These are phyloP conservation scores for Hymenoscyphus fraxineus DNA, from an alignment of 2,329 filamentous ascomycete species.

Conservation along the genomic window DNA sequence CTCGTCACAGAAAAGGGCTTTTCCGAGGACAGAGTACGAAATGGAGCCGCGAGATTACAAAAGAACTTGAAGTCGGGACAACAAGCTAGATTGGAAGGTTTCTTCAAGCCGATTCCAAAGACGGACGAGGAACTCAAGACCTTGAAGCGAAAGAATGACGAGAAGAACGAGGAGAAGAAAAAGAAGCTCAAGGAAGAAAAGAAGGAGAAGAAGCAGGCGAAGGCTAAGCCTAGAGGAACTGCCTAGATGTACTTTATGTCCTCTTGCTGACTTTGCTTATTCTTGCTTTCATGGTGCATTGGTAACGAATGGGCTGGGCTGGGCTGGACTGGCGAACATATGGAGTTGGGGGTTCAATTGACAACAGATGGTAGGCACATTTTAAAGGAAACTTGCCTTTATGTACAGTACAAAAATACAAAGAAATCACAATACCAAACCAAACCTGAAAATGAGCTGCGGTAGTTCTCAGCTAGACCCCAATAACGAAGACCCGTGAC, in stretches of 20 bases:
- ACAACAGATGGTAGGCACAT: background rate
- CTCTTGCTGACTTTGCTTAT: background rate
- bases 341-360: conserved; percentile 2
- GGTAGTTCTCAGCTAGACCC: too few species aligned
- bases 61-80: conserved; percentile 91
- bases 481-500: too few species aligned
- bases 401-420: background rate
- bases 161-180: conserved; percentile 87
- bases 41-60: conserved; percentile 70
- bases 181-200: conserved; percentile 94
- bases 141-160: conserved; percentile 89
- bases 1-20: conserved; percentile 94
- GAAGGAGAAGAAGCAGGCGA: conserved; percentile 90
- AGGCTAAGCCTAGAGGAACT: conserved; percentile 69
- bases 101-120: conserved; percentile 92
- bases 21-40: conserved; percentile 87
- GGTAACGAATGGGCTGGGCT: background rate
- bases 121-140: conserved; percentile 79
- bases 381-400: background rate
- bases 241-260: conserved; percentile 20
- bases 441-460: background rate
- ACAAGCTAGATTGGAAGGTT: conserved; percentile 88
- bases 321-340: background rate
- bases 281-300: background rate
- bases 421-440: background rate